Evolutionary conservation across 306 rosid species (phyloP).

Genomic region (Cicer bijugum): DNA sequence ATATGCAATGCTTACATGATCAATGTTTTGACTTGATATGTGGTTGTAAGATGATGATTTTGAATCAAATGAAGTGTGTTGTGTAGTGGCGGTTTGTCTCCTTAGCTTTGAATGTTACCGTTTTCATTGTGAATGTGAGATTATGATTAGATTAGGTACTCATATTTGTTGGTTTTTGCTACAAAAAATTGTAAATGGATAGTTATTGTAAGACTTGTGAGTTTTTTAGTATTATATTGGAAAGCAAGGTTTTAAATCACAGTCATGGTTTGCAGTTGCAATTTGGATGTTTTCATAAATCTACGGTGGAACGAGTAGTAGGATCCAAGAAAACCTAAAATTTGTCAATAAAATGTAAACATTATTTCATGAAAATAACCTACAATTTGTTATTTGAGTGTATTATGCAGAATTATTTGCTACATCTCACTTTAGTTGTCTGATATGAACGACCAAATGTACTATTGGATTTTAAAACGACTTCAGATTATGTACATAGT

Average conservation of each 20-base stretch:
- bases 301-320: background rate
- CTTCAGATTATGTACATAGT: background rate
- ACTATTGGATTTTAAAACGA: background rate
- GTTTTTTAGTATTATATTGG: constrained; percentile 8
- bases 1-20: background rate
- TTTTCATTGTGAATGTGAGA: constrained; percentile 6
- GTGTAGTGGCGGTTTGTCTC: constrained; percentile 12
- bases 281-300: background rate
- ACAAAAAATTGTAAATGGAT: constrained; percentile 24
- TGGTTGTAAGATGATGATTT: constrained; percentile 32
- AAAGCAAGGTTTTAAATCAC: background rate
- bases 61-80: constrained; percentile 11
- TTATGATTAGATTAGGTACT: constrained; percentile 13
- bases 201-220: background rate
- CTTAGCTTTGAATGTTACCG: background rate
- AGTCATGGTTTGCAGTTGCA: background rate
- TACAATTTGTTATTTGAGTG: background rate
- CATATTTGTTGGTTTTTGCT: constrained; percentile 7
- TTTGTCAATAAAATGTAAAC: constrained; percentile 1
- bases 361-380: background rate
- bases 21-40: background rate
- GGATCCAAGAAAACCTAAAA: background rate
- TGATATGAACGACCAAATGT: background rate
- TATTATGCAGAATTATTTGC: constrained; percentile 16
- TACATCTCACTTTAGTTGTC: background rate